Evolutionary conservation across 345 rosid species (phyloP).

Genomic region (Salix udensis): DNA sequence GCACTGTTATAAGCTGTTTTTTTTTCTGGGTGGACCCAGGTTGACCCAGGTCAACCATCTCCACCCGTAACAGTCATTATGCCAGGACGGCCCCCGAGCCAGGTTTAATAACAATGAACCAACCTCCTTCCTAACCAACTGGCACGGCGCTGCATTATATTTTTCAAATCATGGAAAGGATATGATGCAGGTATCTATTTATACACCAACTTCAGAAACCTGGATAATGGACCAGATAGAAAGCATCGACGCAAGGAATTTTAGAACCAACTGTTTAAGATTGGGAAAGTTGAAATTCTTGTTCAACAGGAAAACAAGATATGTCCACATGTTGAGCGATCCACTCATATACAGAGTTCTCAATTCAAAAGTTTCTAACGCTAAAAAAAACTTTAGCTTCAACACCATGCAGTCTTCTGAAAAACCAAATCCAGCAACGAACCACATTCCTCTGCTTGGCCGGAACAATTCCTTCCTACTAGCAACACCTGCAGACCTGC

Average conservation of each 20-base stretch:
- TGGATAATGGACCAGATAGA: neutral
- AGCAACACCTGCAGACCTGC: slow-evolving; percentile 49
- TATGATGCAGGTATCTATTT: neutral
- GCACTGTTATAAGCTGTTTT: no score
- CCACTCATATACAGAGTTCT: slow-evolving; percentile 22
- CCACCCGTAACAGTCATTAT: no score
- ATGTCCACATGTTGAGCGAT: slow-evolving; percentile 4
- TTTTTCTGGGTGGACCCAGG: no score
- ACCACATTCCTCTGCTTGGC: slow-evolving; percentile 25
- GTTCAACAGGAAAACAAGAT: slow-evolving; percentile 25
- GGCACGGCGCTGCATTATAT: neutral
- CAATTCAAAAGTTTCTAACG: slow-evolving; percentile 19
- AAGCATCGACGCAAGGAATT: neutral
- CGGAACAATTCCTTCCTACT: slow-evolving; percentile 24
- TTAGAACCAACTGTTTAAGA: neutral
- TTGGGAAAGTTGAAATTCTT: neutral
- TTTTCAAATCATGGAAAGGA: neutral
- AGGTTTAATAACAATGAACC: neutral
- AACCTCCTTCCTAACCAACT: neutral
- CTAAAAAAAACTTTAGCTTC: slow-evolving; percentile 24
- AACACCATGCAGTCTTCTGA: slow-evolving; percentile 24
- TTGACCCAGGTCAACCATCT: no score
- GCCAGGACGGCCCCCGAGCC: no score
- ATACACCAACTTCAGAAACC: neutral
- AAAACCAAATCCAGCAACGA: slow-evolving; percentile 24